Base-by-base conservation (phyloP, 176 grass and related monocot genomes). In the Zea mays region DNA sequence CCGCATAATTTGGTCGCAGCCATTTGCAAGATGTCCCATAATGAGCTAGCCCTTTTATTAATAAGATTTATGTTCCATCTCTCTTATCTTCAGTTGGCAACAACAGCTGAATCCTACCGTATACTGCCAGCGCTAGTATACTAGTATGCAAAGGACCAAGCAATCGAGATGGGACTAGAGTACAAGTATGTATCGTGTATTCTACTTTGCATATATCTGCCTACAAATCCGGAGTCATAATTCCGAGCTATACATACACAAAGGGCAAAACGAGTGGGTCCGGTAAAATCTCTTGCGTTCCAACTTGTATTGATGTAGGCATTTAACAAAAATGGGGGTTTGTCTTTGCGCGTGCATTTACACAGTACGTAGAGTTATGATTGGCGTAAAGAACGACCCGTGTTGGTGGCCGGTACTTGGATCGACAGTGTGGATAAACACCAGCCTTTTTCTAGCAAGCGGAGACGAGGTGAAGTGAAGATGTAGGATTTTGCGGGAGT, bases 261-360 rank as follows among this genome's bases (percentile, higher is more conserved):
- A 66, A 67, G 16, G 37, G 61, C 49, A 55, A 57, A 44, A 83
- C 16, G 12, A 75, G 62, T 75, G 72, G 72, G 51, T 68, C 71
- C 49, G 45, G 72, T 46, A 48, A 47, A 65, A 57, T 75, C 20
- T 83, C 49, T 15, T 38, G 62, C 0, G 49, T 57, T 56, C 46
- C 57, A 38, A 20, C 16, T 63, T 44, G 55, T 67, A 67, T 57
- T 83, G 36, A 60, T 39, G 15, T 56, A 61, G 42, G 11, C 33
- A 65, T 43, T 39, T 27, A 27, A 61, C 62, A 6, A 72, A 50
- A 54, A 69, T 42, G 5, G 48, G 48, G 41, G 36, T 75, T 64
- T 49, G 47, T 19, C 75, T 45, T 45, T 56, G 47, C 64, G 76
- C 64, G 81, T 84, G 81, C 86, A 56, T 76, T 48, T 65, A 80